Evolutionary conservation across 116 monocot genomes (phyloP).

Genomic region (Zostera marina): DNA sequence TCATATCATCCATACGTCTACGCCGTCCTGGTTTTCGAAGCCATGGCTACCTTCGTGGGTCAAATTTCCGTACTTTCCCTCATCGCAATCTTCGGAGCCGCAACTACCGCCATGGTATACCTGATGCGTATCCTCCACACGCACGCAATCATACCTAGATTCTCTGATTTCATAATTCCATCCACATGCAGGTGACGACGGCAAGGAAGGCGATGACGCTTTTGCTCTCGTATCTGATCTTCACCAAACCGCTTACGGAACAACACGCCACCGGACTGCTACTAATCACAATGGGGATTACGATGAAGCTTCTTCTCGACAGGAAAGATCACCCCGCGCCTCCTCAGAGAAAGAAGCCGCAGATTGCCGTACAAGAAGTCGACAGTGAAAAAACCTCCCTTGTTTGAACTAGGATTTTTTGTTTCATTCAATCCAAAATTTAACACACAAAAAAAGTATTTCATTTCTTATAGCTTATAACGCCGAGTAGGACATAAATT

Average conservation of each 20-base stretch:
- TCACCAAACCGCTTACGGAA: conserved; percentile 87
- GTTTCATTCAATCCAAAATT: no score
- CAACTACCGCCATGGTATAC: conserved; percentile 80
- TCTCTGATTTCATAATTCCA: no score
- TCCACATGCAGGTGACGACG: conserved; percentile 44
- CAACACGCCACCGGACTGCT: conserved; percentile 69
- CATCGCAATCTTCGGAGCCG: conserved; percentile 87
- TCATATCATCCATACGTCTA: conserved; percentile 79
- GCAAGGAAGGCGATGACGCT: conserved; percentile 94
- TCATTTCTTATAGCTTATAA: no score
- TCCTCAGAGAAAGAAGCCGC: neutral
- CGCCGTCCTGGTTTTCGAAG: conserved; percentile 73
- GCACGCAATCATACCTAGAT: no score
- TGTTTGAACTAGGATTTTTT: no score
- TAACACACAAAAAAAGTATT: no score
- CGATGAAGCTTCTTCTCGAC: conserved; percentile 63
- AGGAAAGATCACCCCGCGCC: conserved; percentile 15
- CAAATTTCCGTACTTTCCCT: conserved; percentile 91
- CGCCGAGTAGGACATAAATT: no score
- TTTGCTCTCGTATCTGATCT: conserved; percentile 74
- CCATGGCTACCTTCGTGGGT: conserved; percentile 88
- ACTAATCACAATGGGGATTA: conserved; percentile 77
- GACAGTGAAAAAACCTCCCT: neutral
- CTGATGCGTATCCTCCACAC: neutral
- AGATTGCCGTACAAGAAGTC: neutral